Evolutionary conservation across 306 rosid species (phyloP).

Genomic region (Arachis hypogaea): DNA sequence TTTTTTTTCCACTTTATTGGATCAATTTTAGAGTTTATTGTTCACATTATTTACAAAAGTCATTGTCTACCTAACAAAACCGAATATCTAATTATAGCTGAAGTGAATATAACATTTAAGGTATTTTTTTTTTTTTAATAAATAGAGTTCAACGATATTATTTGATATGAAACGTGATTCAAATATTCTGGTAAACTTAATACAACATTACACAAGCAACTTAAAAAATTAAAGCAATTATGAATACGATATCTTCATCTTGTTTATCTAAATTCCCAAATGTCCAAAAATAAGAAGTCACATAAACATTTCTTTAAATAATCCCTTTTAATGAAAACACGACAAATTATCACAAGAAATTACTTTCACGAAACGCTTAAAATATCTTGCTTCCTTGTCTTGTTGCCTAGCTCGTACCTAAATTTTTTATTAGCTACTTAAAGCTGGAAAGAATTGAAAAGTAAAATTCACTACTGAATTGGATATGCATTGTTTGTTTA

Average conservation of each 20-base stretch:
- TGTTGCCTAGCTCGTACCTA: neutral
- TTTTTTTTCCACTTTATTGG: too few species aligned
- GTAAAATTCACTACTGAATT: neutral
- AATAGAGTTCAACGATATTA: neutral
- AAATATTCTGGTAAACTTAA: too few species aligned
- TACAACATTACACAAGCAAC: neutral
- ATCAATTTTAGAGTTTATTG: too few species aligned
- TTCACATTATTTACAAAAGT: too few species aligned
- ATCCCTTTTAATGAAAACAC: neutral
- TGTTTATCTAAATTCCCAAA: neutral
- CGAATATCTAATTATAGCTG: neutral
- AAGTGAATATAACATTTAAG: neutral
- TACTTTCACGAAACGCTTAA: neutral
- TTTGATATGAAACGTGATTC: neutral
- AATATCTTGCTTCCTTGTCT: neutral
- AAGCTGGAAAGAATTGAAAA: neutral
- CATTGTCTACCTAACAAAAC: too few species aligned
- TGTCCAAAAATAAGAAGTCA: neutral
- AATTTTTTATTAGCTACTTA: neutral
- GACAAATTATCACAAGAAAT: neutral
- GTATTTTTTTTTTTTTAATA: too few species aligned
- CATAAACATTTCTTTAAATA: neutral
- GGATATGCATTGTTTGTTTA: neutral
- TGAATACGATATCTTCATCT: neutral
- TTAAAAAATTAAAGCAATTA: neutral